These are phyloP conservation scores for Eutrema heterophyllum DNA, from an alignment of 345 rosid species.

Conservation along the genomic window DNA sequence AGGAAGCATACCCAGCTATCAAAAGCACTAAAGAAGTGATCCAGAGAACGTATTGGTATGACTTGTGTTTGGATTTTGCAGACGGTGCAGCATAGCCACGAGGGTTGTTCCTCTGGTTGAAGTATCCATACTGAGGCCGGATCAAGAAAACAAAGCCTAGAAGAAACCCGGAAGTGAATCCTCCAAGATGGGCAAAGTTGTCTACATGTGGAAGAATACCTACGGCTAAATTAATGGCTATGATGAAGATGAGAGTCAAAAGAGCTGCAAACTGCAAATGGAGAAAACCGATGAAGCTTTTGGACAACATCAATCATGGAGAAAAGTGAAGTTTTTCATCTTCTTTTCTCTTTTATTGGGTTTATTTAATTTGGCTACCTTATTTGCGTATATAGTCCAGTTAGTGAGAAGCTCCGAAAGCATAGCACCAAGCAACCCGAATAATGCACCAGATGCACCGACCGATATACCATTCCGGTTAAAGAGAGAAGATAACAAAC, in stretches of 20 bases:
- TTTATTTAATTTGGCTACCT: constrained; percentile 40
- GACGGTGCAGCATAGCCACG: constrained; percentile 35
- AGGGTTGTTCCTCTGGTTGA: constrained; percentile 49
- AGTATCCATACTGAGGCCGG: constrained; percentile 90
- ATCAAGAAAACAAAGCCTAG: constrained; percentile 88
- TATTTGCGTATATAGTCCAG: constrained; percentile 90
- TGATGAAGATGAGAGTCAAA: constrained; percentile 75
- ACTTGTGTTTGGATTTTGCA: constrained; percentile 62
- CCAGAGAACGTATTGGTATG: constrained; percentile 73
- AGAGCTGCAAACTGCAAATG: constrained; percentile 73
- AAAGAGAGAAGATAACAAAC: constrained; percentile 79
- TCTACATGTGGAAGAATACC: constrained; percentile 95
- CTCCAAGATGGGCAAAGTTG: constrained; percentile 98
- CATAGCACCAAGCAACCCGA: constrained; percentile 96
- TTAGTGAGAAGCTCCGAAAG: constrained; percentile 89
- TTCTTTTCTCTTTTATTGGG: background rate
- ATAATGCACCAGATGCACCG: constrained; percentile 98
- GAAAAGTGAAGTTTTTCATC: background rate
- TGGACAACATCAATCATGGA: constrained; percentile 6
- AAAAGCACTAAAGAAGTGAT: constrained; percentile 45
- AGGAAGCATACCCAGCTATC: constrained; percentile 51
- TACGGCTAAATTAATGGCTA: constrained; percentile 60
- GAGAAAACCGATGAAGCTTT: constrained; percentile 17
- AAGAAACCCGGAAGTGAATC: constrained; percentile 83
- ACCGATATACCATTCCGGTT: constrained; percentile 78